Evolutionary conservation across 345 rosid genomes (phyloP), one percentile per base, ranked within the genome.

Genomic region (Mallotus nudiflorus): DNA sequence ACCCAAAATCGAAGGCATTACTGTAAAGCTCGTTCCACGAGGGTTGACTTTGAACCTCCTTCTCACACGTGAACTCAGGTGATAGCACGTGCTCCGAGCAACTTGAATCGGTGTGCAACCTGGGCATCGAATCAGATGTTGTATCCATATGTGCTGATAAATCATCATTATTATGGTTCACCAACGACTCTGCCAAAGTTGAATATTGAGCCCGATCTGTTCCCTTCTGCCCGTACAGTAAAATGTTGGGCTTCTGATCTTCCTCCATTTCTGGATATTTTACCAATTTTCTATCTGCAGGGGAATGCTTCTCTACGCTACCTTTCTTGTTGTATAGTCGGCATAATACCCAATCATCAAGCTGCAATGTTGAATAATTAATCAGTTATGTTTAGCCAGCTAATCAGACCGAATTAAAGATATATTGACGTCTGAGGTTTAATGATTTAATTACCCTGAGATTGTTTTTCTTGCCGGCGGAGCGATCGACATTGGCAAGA

Each of bases 311-410:
- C 78, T 91, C 97, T 42, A 86, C 70, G 60, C 66, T 79, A 15
- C 97, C 97, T 61, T 89, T 91, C 85, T 91, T 91, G 84, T 91
- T 91, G 80, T 91, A 91, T 66, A 91, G 81, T 57, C 97, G 88
- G 61, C 95, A 91, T 4, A 91, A 66, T 3, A 89, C 97, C 95
- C 95, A 91, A 67, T 91, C 95, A 68, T 91, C 97, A 51, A 91
- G 90, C 97, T 91, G 90, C 75, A 83, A 33, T 33, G 37, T 33
- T 6, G 4, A 33, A 33, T 2, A 33, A 2, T 33, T 33, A 33
- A 6, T 33, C 37, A 33, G 3, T 3, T 33, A 2, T 33, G 37
- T 2, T 33, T 33, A 33, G 3, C 6, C 3, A 33, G 37, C 37
- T 6, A 33, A 33, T 33, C 6, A 33, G 37, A 33, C 4, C 37